These are phyloP conservation scores for Aureobasidium sp. DNA, from an alignment of 2,329 filamentous ascomycete genomes.

Conservation along the genomic window DNA sequence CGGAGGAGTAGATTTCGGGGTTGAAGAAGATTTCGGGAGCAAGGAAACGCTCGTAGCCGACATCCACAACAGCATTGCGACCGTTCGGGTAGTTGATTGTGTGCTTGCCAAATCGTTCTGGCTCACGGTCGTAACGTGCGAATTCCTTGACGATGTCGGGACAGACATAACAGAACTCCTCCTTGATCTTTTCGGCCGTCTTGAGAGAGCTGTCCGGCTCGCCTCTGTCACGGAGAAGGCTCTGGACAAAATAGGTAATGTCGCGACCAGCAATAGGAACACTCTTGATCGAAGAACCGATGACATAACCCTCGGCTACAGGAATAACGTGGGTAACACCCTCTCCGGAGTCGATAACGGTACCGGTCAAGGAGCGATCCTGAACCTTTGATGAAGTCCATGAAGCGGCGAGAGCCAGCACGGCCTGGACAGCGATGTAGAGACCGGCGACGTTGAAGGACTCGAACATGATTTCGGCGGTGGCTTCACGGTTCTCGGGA, in stretches of 20 bases:
- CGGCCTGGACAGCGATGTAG: conserved; percentile 97
- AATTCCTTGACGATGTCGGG: conserved; percentile 99
- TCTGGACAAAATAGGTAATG: conserved; percentile 98
- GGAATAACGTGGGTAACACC: conserved; percentile 99
- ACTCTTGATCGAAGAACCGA: conserved; percentile 97
- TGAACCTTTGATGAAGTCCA: conserved; percentile 99
- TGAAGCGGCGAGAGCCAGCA: conserved; percentile 89
- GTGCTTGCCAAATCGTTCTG: conserved; percentile 82
- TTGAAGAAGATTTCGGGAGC: conserved; percentile 99
- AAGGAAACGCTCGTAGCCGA: conserved; percentile 96
- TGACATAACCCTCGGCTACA: conserved; percentile 96
- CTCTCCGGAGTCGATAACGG: conserved; percentile 96
- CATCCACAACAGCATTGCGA: conserved; percentile 76
- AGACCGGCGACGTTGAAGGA: conserved; percentile 99
- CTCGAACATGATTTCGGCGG: conserved; percentile 99
- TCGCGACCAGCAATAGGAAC: conserved; percentile 97
- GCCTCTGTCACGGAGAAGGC: conserved; percentile 86
- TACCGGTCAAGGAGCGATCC: conserved; percentile 90
- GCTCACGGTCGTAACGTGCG: conserved; percentile 84
- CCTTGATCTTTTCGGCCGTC: conserved; percentile 96
- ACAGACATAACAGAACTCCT: conserved; percentile 97
- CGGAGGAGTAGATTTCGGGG: conserved; percentile 97
- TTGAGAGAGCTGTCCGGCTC: conserved; percentile 96
- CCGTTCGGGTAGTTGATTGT: conserved; percentile 80
- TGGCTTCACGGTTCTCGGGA: conserved; percentile 97